Conservation (phyloP, 202 grass and related monocot species). For the Digitaria exilis region DNA sequence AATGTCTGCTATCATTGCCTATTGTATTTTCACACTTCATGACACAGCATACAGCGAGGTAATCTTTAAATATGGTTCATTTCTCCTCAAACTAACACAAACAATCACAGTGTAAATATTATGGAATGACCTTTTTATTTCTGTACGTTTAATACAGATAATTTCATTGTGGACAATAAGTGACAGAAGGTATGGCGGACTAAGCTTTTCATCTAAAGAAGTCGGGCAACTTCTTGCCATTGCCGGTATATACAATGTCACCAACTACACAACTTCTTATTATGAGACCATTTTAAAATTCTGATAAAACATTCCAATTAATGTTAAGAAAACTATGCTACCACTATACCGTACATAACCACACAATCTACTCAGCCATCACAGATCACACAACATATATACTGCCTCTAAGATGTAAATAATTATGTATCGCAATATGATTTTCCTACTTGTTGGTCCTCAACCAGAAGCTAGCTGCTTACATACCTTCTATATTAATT, state of each 20-base stretch:
- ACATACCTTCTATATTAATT: background rate
- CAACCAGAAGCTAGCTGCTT: background rate
- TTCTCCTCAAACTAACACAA: background rate
- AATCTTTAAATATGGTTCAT: background rate
- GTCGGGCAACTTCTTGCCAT: constrained; percentile 71
- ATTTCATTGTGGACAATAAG: constrained; percentile 82
- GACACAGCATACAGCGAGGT: constrained; percentile 63
- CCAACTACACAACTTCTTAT: background rate
- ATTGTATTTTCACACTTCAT: constrained; percentile 58
- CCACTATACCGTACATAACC: background rate
- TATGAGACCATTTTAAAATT: background rate
- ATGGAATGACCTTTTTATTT: background rate
- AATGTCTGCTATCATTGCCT: constrained; percentile 62
- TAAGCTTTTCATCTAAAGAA: constrained; percentile 74
- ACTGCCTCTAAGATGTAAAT: background rate
- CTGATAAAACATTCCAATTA: background rate
- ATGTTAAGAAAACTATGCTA: background rate
- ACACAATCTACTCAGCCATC: background rate
- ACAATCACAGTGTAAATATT: background rate
- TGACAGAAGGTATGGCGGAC: constrained; percentile 75
- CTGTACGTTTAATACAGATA: constrained; percentile 49
- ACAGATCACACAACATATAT: background rate
- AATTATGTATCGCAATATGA: background rate
- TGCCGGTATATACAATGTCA: constrained; percentile 50
- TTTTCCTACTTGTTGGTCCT: background rate